These are phyloP conservation scores for Wickerhamomyces silvicola DNA, from an alignment of 805 yeast species.

Conservation along the genomic window DNA sequence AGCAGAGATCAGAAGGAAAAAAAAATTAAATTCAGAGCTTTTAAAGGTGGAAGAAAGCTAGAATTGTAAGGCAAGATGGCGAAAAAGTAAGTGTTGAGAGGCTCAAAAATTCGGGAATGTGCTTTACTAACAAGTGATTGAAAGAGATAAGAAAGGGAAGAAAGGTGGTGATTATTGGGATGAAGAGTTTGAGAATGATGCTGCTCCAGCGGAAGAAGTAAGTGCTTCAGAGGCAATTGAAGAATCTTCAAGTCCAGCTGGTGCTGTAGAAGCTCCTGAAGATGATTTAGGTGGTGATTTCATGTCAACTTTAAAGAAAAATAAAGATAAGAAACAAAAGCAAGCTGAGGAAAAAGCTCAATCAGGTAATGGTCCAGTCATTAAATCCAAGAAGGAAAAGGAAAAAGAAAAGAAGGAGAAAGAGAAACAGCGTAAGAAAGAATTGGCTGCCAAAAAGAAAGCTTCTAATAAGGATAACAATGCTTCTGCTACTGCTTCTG, in stretches of 20 bases:
- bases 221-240: slow-evolving; percentile 31
- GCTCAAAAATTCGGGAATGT: too few species aligned
- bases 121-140: slow-evolving; percentile 23
- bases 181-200: slow-evolving; percentile 54
- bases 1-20: too few species aligned
- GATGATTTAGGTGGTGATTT: slow-evolving; percentile 59
- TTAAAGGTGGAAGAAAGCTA: too few species aligned
- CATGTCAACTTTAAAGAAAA: slow-evolving; percentile 74
- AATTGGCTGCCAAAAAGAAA: slow-evolving; percentile 81
- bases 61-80: too few species aligned
- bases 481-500: background rate
- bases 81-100: too few species aligned
- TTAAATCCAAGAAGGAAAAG: slow-evolving; percentile 89
- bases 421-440: slow-evolving; percentile 87
- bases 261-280: slow-evolving; percentile 25
- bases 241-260: slow-evolving; percentile 20
- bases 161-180: slow-evolving; percentile 78
- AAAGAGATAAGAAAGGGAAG: slow-evolving; percentile 55
- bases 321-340: slow-evolving; percentile 70
- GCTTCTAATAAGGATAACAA: slow-evolving; percentile 55
- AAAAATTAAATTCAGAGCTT: too few species aligned
- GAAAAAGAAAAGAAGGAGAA: slow-evolving; percentile 93
- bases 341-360: slow-evolving; percentile 48
- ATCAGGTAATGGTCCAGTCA: slow-evolving; percentile 53
- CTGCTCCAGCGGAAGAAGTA: slow-evolving; percentile 47